These are phyloP conservation scores for Blastobotrys terrestris DNA, from an alignment of 805 yeast species.

Conservation along the genomic window DNA sequence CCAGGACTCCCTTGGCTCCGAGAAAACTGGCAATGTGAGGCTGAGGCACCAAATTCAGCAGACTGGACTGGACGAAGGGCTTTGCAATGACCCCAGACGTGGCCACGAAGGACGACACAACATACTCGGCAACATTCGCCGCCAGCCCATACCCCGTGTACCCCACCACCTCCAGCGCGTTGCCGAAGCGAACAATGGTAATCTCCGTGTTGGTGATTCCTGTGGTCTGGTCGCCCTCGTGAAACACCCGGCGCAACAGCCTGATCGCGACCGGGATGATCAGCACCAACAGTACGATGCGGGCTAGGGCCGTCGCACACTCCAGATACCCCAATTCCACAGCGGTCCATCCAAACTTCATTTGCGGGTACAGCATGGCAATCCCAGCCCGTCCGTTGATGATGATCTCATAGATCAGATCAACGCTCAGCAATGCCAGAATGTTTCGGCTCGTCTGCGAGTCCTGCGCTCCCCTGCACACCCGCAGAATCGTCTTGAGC, in stretches of 20 bases:
- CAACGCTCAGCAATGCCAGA: conserved; percentile 11
- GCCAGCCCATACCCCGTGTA: conserved; percentile 23
- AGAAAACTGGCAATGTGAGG: conserved; percentile 26
- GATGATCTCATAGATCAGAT: conserved; percentile 13
- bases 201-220: conserved; percentile 18
- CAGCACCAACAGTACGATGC: conserved; percentile 24
- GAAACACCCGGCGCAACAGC: conserved; percentile 13
- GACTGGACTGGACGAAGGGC: conserved; percentile 25
- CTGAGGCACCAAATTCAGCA: conserved; percentile 26
- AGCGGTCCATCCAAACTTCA: conserved; percentile 29
- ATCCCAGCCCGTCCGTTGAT: conserved; percentile 14
- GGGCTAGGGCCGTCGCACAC: conserved; percentile 23
- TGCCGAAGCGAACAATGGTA: conserved; percentile 20
- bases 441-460: conserved; percentile 6
- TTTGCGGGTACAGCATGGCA: conserved; percentile 26
- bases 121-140: conserved; percentile 17
- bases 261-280: conserved; percentile 23
- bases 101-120: conserved; percentile 23
- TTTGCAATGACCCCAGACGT: conserved; percentile 25
- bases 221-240: conserved; percentile 16
- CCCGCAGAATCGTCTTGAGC: neutral
- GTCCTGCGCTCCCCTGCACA: conserved; percentile 7
- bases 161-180: conserved; percentile 21
- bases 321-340: conserved; percentile 28
- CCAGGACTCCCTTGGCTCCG: conserved; percentile 23